Conservation (phyloP, 805 yeast species). For the Nakazawaea holstii region DNA sequence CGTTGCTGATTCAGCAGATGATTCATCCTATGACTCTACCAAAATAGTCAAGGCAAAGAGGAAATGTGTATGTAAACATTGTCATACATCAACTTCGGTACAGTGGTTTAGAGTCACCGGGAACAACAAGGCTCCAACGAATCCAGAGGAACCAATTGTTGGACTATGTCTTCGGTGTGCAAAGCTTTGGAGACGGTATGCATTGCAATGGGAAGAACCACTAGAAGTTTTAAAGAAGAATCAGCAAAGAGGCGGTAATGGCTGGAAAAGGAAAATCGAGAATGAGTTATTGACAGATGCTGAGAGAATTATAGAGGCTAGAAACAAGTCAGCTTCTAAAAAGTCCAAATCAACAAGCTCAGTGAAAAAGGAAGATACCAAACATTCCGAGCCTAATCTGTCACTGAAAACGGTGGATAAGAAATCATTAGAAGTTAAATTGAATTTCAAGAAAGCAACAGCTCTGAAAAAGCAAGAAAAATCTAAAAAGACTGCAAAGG, state of each 20-base stretch:
- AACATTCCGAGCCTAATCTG: neutral
- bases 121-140: constrained; percentile 32
- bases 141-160: constrained; percentile 29
- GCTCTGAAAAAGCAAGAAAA: constrained; percentile 2
- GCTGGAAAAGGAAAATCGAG: constrained; percentile 61
- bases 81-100: constrained; percentile 48
- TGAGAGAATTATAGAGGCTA: constrained; percentile 43
- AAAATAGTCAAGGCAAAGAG: constrained; percentile 37
- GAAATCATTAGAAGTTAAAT: constrained; percentile 7
- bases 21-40: constrained; percentile 59
- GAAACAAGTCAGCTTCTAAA: constrained; percentile 17
- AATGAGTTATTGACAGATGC: constrained; percentile 63
- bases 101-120: constrained; percentile 77
- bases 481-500: constrained; percentile 3
- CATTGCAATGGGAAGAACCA: constrained; percentile 82
- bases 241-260: constrained; percentile 37
- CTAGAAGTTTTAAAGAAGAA: constrained; percentile 51
- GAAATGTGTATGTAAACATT: constrained; percentile 63
- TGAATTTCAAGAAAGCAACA: constrained; percentile 5
- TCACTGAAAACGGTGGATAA: neutral
- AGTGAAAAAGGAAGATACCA: neutral
- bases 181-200: constrained; percentile 85
- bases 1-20: constrained; percentile 63
- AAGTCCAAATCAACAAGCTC: neutral
- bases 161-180: constrained; percentile 89